Evolutionary conservation across 2,329 filamentous ascomycete genomes (phyloP).

Genomic region (Fusarium kyushuense): DNA sequence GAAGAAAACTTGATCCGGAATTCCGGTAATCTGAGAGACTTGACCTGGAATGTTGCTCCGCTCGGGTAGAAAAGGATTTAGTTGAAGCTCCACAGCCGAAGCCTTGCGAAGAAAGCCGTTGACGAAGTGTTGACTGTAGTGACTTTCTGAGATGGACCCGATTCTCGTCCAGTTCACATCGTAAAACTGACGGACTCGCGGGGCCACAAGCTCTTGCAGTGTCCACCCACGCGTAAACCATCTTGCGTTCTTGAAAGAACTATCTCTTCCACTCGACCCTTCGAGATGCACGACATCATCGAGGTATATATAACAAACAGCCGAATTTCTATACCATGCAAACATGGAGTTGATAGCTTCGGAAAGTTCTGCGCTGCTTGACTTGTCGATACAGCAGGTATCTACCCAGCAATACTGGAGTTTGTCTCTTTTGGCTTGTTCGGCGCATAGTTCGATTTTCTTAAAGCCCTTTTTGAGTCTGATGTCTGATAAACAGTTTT

Average conservation of each 20-base stretch:
- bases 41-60: conserved; percentile 37
- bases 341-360: conserved; percentile 48
- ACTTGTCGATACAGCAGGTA: conserved; percentile 47
- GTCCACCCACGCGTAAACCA: conserved; percentile 47
- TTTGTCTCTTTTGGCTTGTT: conserved; percentile 37
- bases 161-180: conserved; percentile 36
- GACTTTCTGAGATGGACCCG: conserved; percentile 23
- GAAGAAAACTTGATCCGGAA: conserved; percentile 29
- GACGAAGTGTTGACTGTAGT: neutral
- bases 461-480: conserved; percentile 33
- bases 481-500: conserved; percentile 24
- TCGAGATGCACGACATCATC: conserved; percentile 35
- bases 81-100: neutral
- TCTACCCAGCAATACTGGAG: conserved; percentile 44
- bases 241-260: conserved; percentile 35
- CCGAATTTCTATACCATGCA: conserved; percentile 40
- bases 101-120: conserved; percentile 5
- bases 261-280: conserved; percentile 18
- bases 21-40: conserved; percentile 43
- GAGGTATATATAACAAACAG: conserved; percentile 41
- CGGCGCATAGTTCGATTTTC: conserved; percentile 38
- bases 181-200: conserved; percentile 44
- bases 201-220: conserved; percentile 45
- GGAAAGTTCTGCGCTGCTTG: conserved; percentile 45
- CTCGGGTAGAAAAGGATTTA: conserved; percentile 34